Evolutionary conservation across 1,284 basidiomycete species (phyloP).

Genomic region (Veloboletus limbatus): DNA sequence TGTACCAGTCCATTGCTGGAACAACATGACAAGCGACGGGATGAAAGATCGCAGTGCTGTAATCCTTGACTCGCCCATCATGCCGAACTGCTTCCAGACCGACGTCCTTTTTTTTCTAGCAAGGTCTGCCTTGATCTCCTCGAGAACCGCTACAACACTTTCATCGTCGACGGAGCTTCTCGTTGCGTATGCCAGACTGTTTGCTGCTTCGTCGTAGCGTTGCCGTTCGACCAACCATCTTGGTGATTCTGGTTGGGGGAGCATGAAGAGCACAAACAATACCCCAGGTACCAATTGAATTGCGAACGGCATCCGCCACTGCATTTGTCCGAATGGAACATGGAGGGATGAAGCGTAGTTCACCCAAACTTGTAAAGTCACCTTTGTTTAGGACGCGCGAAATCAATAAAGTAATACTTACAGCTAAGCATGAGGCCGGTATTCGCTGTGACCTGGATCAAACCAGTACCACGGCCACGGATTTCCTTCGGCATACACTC

Average conservation of each 20-base stretch:
- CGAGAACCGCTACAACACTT: constrained; percentile 41
- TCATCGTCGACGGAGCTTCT: constrained; percentile 42
- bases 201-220: constrained; percentile 49
- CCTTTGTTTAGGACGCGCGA: not conserved
- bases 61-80: constrained; percentile 44
- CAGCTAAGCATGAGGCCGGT: constrained; percentile 51
- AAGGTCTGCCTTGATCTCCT: constrained; percentile 53
- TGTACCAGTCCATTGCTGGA: constrained; percentile 60
- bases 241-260: constrained; percentile 57
- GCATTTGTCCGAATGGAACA: constrained; percentile 37
- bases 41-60: constrained; percentile 50
- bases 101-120: constrained; percentile 41
- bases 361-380: constrained; percentile 41
- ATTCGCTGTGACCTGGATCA: constrained; percentile 53
- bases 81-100: constrained; percentile 38
- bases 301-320: constrained; percentile 58
- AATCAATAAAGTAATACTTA: constrained; percentile 26
- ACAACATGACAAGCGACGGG: constrained; percentile 52
- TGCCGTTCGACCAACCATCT: constrained; percentile 59
- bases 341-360: constrained; percentile 43
- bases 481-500: constrained; percentile 57
- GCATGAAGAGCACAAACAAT: constrained; percentile 45
- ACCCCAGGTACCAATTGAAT: constrained; percentile 53
- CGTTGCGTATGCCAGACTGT: constrained; percentile 45
- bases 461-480: constrained; percentile 54